Conservation (phyloP, 2,329 filamentous ascomycete species). For the Grosmannia penicillata region DNA sequence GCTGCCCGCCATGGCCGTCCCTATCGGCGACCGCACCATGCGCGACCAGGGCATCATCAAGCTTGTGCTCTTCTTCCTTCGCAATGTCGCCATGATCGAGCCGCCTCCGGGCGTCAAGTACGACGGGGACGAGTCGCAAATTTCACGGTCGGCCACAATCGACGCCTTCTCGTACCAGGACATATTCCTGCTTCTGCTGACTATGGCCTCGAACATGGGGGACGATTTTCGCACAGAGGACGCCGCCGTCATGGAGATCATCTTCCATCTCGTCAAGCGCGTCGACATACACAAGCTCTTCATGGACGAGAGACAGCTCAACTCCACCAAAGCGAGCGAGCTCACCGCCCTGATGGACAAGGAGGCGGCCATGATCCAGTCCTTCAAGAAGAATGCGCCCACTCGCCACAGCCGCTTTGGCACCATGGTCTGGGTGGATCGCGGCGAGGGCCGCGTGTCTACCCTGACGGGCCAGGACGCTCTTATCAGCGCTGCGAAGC, state of each 20-base stretch:
- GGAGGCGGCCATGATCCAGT: constrained; percentile 68
- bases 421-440: constrained; percentile 92
- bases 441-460: constrained; percentile 69
- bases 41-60: constrained; percentile 89
- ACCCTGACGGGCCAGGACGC: constrained; percentile 83
- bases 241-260: constrained; percentile 73
- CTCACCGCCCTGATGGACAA: constrained; percentile 62
- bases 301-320: constrained; percentile 61
- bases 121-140: constrained; percentile 79
- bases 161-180: constrained; percentile 85
- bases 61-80: constrained; percentile 73
- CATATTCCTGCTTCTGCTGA: constrained; percentile 72
- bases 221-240: constrained; percentile 88
- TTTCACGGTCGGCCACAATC: constrained; percentile 76
- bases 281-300: constrained; percentile 76
- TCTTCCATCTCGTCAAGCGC: constrained; percentile 87
- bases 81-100: constrained; percentile 76
- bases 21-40: constrained; percentile 57
- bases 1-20: constrained; percentile 70
- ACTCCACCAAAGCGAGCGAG: constrained; percentile 55
- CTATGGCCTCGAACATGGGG: constrained; percentile 80
- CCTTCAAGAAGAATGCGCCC: constrained; percentile 63
- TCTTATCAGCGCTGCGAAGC: constrained; percentile 55
- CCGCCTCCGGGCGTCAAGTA: constrained; percentile 57
- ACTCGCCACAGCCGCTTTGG: constrained; percentile 89